Conservation (phyloP, 306 rosid species). For the Gleditsia sinensis region DNA sequence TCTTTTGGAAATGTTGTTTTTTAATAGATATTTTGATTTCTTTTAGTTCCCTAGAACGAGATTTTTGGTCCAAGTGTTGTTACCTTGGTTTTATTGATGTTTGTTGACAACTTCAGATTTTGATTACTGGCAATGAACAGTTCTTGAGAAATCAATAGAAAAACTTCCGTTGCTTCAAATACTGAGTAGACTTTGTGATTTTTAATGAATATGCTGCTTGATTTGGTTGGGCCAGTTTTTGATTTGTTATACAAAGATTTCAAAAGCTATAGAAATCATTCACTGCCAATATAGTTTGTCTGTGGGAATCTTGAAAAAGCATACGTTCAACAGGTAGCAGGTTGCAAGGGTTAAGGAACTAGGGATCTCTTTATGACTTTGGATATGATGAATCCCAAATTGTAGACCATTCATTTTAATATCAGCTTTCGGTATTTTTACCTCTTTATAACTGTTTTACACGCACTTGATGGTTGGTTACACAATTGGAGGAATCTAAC, state of each 20-base stretch:
- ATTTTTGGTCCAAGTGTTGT: constrained; percentile 28
- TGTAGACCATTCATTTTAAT: too few species aligned
- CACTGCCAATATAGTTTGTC: background rate
- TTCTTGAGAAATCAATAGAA: constrained; percentile 35
- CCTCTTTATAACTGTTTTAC: too few species aligned
- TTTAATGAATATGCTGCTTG: too few species aligned
- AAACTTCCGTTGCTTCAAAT: background rate
- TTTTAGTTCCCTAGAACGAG: constrained; percentile 36
- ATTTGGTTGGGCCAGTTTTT: background rate
- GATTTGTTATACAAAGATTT: background rate
- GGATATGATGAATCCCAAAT: background rate
- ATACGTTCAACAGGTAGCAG: background rate
- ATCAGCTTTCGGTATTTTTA: too few species aligned
- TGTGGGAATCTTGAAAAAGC: background rate
- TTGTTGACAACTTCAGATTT: constrained; percentile 27
- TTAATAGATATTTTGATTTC: constrained; percentile 33
- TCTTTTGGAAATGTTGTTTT: constrained; percentile 20
- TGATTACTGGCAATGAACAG: constrained; percentile 32
- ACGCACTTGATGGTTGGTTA: too few species aligned
- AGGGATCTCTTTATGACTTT: background rate
- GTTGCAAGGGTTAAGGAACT: background rate
- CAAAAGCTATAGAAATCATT: background rate
- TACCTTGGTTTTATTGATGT: constrained; percentile 32
- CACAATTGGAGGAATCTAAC: too few species aligned
- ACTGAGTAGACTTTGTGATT: too few species aligned